phyloP scores from a whole-genome alignment of 2,329 filamentous ascomycete species.

The Tolypocladium cylindrosporum region DNA sequence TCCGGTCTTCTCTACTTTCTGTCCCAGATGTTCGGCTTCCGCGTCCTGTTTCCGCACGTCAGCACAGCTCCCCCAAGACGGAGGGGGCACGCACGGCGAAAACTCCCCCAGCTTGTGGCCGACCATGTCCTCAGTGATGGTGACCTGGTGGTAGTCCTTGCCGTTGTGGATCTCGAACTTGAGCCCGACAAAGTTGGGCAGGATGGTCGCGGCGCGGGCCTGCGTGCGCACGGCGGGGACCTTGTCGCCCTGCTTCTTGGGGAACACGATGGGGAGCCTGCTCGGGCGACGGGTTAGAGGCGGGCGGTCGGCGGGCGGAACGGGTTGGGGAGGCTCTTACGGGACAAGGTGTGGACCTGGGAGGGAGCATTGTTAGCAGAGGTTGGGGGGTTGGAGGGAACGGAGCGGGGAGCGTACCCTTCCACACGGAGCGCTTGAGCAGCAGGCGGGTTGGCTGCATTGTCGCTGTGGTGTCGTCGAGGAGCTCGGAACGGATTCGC shows the following conservation, averaged over 20 bases:
- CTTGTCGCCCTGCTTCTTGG: conserved; percentile 48
- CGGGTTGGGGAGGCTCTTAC: conserved; percentile 24
- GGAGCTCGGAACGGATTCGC: background rate
- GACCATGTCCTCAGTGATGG: conserved; percentile 91
- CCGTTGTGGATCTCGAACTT: conserved; percentile 89
- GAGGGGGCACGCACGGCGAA: conserved; percentile 54
- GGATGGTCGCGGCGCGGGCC: conserved; percentile 77
- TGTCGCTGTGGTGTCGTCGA: conserved; percentile 10
- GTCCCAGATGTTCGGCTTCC: conserved; percentile 47
- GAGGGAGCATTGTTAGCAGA: background rate
- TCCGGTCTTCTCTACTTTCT: conserved; percentile 18
- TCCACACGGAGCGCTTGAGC: conserved; percentile 75
- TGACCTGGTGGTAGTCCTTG: conserved; percentile 73
- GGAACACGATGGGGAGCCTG: conserved; percentile 55
- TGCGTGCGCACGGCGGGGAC: conserved; percentile 72
- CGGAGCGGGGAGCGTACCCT: conserved; percentile 49
- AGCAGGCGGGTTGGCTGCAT: conserved; percentile 64
- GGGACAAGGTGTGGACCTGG: conserved; percentile 43
- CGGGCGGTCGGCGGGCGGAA: background rate
- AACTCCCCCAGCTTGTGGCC: conserved; percentile 93
- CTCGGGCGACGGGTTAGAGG: background rate
- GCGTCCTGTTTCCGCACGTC: conserved; percentile 30
- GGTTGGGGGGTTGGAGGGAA: background rate
- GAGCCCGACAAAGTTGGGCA: conserved; percentile 85
- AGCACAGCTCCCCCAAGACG: background rate